These are phyloP conservation scores for Neurospora cerealis DNA, from an alignment of 495 filamentous ascomycete genomes.

Conservation along the genomic window DNA sequence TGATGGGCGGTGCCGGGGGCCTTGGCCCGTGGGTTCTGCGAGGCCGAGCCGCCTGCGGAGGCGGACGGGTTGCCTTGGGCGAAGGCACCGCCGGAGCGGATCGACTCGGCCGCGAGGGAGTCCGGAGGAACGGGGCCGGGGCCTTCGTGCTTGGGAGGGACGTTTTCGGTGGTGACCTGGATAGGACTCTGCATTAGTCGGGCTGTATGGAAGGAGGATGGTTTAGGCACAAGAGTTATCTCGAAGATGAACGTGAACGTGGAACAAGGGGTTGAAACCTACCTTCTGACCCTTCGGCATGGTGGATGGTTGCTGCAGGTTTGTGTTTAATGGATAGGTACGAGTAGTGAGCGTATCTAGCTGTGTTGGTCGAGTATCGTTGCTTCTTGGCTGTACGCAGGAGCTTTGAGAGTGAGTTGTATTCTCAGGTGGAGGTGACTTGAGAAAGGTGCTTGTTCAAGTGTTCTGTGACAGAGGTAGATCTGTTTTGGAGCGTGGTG, in stretches of 20 bases:
- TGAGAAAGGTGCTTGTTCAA: background rate
- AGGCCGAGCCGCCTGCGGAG: constrained; percentile 2
- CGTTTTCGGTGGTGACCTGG: constrained; percentile 13
- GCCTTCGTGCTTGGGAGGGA: constrained; percentile 21
- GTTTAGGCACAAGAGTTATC: background rate
- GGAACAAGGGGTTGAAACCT: background rate
- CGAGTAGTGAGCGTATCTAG: background rate
- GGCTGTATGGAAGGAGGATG: background rate
- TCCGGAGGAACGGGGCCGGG: constrained; percentile 18
- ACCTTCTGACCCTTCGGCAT: background rate
- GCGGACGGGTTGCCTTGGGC: constrained; percentile 11
- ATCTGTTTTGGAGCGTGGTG: background rate
- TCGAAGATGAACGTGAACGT: background rate
- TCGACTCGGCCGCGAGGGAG: constrained; percentile 32
- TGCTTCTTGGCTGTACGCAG: background rate
- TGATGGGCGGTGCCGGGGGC: background rate
- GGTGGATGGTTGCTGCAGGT: background rate
- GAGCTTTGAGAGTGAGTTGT: background rate
- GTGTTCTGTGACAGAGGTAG: background rate
- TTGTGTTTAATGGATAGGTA: background rate
- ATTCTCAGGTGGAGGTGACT: background rate
- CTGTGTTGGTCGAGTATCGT: background rate
- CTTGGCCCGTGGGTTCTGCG: constrained; percentile 5
- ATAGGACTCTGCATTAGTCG: background rate
- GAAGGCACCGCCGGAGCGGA: constrained; percentile 14